Conservation (phyloP, 257 asterid species). For the Solanum lycopersicoides region DNA sequence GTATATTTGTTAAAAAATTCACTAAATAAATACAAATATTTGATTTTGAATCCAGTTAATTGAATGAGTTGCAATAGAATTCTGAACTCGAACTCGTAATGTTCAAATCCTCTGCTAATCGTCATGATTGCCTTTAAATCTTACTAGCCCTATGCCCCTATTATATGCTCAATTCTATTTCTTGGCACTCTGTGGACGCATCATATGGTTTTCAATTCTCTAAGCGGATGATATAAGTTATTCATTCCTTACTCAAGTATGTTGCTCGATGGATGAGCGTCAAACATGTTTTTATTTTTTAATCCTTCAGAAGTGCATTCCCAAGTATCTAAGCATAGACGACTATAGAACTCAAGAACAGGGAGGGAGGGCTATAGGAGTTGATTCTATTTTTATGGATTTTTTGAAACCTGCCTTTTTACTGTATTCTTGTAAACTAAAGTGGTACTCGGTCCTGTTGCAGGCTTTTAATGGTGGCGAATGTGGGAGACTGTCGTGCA, state of each 20-base stretch:
- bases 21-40: background rate
- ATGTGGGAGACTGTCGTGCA: slow-evolving; percentile 83
- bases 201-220: background rate
- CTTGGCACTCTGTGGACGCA: slow-evolving; percentile 22
- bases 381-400: background rate
- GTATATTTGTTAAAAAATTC: background rate
- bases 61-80: background rate
- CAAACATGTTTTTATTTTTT: background rate
- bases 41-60: background rate
- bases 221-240: background rate
- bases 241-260: background rate
- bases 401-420: background rate
- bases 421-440: background rate
- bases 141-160: background rate
- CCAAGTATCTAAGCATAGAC: background rate
- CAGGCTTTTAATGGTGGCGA: slow-evolving; percentile 80
- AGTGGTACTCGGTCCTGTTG: background rate
- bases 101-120: background rate
- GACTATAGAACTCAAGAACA: background rate
- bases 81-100: background rate
- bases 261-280: background rate
- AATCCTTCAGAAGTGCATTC: background rate
- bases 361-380: background rate
- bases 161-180: background rate
- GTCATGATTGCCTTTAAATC: background rate